These are phyloP conservation scores for Kwoniella botswanensis DNA, from an alignment of 768 basidiomycete genomes.

Conservation along the genomic window DNA sequence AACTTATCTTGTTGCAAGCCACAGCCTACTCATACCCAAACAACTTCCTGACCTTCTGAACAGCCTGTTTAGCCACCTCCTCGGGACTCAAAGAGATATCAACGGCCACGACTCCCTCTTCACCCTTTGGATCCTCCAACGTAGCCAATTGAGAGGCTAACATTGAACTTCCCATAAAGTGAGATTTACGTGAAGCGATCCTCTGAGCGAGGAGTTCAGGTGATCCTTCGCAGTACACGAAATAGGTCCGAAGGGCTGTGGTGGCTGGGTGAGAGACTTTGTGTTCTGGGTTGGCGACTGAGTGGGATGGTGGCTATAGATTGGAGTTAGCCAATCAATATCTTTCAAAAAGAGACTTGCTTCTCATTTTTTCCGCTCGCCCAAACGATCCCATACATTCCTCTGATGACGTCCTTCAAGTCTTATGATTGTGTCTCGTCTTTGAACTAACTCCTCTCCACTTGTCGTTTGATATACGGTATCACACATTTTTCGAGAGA, in stretches of 20 bases:
- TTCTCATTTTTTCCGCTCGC: not conserved
- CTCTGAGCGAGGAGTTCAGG: constrained; percentile 48
- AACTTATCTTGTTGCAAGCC: not conserved
- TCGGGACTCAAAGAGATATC: constrained; percentile 47
- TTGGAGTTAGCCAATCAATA: no score
- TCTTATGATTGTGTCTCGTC: no score
- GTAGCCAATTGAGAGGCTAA: constrained; percentile 53
- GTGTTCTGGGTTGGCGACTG: constrained; percentile 41
- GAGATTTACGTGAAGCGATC: constrained; percentile 53
- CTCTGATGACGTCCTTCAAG: no score
- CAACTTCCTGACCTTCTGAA: constrained; percentile 38
- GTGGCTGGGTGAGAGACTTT: constrained; percentile 53
- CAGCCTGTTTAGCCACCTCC: constrained; percentile 44
- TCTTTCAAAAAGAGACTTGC: no score
- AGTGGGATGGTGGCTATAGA: constrained; percentile 44
- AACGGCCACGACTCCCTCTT: constrained; percentile 48
- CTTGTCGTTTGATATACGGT: no score
- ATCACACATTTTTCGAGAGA: no score
- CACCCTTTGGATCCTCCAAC: constrained; percentile 52
- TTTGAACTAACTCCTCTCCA: no score
- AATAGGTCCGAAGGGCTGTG: constrained; percentile 67
- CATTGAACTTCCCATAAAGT: constrained; percentile 57
- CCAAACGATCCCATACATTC: no score
- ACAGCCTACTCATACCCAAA: constrained; percentile 12
- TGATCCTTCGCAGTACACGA: constrained; percentile 67